A percentile compares a stretch with the other conserved stretches of the same genome.
Conservation (phyloP, 805 yeast genomes). For the Blastobotrys mokoenaii region DNA sequence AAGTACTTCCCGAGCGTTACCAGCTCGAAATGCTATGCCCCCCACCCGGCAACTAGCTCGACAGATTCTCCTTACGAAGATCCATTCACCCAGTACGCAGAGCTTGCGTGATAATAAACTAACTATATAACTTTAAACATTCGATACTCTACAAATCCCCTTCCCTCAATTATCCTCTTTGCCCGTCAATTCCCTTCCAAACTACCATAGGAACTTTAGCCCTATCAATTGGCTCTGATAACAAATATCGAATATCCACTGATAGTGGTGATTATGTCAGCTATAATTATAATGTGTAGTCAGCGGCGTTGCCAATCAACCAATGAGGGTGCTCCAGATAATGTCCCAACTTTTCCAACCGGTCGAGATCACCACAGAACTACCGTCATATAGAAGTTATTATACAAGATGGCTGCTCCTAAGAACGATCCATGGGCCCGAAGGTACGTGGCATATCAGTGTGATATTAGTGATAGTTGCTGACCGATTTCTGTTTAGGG, state of each 20-base stretch:
- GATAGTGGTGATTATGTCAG: too few species aligned
- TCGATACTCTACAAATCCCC: too few species aligned
- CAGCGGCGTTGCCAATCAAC: slow-evolving; percentile 1
- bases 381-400: not conserved
- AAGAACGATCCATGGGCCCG: slow-evolving; percentile 43
- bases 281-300: not conserved
- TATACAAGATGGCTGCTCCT: slow-evolving; percentile 16
- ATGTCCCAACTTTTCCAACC: too few species aligned
- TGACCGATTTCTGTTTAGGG: slow-evolving; percentile 38
- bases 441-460: slow-evolving; percentile 28
- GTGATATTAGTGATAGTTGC: not conserved
- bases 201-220: too few species aligned
- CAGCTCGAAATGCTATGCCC: slow-evolving; percentile 12
- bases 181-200: too few species aligned
- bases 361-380: not conserved
- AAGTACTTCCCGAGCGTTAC: slow-evolving; percentile 16
- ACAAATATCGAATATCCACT: too few species aligned
- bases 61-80: not conserved
- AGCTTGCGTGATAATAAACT: too few species aligned
- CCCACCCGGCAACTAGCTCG: slow-evolving; percentile 2
- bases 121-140: too few species aligned
- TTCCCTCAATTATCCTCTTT: too few species aligned
- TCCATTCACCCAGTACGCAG: not conserved
- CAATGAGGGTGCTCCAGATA: not conserved
- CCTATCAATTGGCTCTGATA: too few species aligned